Percentiles rank a stretch among this genome's conserved stretches.
Conservation (phyloP, 148 eudicot species). For the Arctostaphylos glauca region DNA sequence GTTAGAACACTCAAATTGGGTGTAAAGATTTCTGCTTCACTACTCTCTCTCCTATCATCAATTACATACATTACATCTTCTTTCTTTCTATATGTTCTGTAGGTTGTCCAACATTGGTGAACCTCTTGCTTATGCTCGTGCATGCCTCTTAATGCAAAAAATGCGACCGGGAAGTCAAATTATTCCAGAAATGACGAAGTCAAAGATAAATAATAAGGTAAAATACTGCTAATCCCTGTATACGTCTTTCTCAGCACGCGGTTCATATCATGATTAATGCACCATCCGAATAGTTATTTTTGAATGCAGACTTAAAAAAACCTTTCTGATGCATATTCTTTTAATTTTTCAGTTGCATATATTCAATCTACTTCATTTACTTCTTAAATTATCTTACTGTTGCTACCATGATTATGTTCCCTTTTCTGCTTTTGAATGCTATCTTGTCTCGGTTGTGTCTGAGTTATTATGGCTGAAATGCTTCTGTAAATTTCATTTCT, state of each 20-base stretch:
- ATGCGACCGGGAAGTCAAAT: background rate
- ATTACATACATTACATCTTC: background rate
- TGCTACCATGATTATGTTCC: background rate
- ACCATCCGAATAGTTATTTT: background rate
- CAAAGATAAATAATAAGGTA: background rate
- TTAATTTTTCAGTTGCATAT: background rate
- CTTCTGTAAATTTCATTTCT: background rate
- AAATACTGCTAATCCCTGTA: background rate
- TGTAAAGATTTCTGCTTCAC: background rate
- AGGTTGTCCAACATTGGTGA: slow-evolving; percentile 9
- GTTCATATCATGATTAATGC: slow-evolving; percentile 4
- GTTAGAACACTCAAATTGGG: background rate
- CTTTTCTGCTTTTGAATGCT: background rate
- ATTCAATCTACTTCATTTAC: background rate
- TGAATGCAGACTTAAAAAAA: background rate
- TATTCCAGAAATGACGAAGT: background rate
- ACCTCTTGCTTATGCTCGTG: background rate
- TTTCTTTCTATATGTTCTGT: background rate
- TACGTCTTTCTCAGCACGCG: background rate
- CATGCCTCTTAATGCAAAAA: background rate
- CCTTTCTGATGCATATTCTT: background rate
- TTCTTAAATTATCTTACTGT: background rate
- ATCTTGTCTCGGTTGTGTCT: background rate
- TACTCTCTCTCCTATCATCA: background rate
- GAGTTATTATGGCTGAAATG: background rate